Conservation (phyloP, 805 yeast genomes). For the Pachysolen tannophilus region DNA sequence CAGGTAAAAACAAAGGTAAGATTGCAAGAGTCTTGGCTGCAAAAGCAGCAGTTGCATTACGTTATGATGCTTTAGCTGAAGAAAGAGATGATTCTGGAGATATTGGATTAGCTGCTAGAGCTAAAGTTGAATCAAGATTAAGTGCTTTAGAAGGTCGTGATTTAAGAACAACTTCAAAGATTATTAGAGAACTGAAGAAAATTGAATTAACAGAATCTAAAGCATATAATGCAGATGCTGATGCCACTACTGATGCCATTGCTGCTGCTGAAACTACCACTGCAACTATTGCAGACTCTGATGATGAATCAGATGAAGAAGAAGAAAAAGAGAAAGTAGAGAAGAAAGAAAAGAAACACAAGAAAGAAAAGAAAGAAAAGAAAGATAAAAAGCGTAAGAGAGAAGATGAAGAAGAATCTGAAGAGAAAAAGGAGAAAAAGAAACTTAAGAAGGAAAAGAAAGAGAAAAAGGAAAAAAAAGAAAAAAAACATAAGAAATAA, state of each 20-base stretch:
- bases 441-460: constrained; percentile 16
- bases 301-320: constrained; percentile 20
- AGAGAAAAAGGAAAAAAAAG: constrained; percentile 14
- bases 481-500: constrained; percentile 14
- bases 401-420: constrained; percentile 18
- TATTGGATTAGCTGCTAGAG: constrained; percentile 83
- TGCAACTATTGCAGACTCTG: constrained; percentile 7
- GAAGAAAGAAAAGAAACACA: constrained; percentile 21
- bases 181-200: constrained; percentile 77
- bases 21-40: constrained; percentile 98
- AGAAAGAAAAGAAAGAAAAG: constrained; percentile 16
- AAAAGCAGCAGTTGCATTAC: constrained; percentile 92
- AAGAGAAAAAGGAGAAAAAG: constrained; percentile 17
- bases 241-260: constrained; percentile 39
- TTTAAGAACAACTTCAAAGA: constrained; percentile 79
- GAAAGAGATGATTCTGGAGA: constrained; percentile 95
- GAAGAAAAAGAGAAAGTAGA: constrained; percentile 14
- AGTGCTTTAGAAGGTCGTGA: constrained; percentile 97
- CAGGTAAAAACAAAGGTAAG: constrained; percentile 97
- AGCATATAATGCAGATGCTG: constrained; percentile 95
- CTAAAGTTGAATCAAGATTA: constrained; percentile 89
- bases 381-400: no score
- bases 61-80: constrained; percentile 96
- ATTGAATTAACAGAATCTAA: constrained; percentile 77
- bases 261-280: constrained; percentile 16